Evolutionary conservation across 148 eudicot species (phyloP).

Genomic region (Rhododendron simsii): DNA sequence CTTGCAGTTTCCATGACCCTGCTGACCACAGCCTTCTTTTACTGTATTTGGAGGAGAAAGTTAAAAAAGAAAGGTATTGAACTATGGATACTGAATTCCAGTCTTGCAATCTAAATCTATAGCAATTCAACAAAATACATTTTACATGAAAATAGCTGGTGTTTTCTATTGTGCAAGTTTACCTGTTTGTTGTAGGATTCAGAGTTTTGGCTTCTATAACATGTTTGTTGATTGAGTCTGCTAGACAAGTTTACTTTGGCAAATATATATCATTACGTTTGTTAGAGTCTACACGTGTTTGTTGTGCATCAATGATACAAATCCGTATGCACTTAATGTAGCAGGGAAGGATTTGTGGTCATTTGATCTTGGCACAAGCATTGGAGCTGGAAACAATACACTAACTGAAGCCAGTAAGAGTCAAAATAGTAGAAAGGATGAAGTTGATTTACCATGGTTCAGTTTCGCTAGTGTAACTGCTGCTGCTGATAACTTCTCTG

Average conservation of each 20-base stretch:
- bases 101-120: not conserved
- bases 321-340: not conserved
- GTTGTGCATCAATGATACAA: not conserved
- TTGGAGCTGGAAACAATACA: not conserved
- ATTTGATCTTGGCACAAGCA: not conserved
- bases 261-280: not conserved
- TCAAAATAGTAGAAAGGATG: not conserved
- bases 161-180: not conserved
- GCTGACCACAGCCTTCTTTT: not conserved
- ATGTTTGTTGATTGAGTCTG: not conserved
- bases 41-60: not conserved
- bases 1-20: not conserved
- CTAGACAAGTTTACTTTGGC: not conserved
- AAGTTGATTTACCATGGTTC: constrained; percentile 3
- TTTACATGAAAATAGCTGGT: not conserved
- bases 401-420: not conserved
- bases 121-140: not conserved
- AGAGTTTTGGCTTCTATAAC: not conserved
- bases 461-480: not conserved
- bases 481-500: constrained; percentile 5
- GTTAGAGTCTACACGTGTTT: not conserved
- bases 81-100: not conserved
- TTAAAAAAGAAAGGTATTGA: not conserved
- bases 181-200: not conserved
- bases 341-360: not conserved